phyloP scores from a whole-genome alignment of 2,329 filamentous ascomycete genomes.

The Hymenotorrendiella dingleyae region DNA sequence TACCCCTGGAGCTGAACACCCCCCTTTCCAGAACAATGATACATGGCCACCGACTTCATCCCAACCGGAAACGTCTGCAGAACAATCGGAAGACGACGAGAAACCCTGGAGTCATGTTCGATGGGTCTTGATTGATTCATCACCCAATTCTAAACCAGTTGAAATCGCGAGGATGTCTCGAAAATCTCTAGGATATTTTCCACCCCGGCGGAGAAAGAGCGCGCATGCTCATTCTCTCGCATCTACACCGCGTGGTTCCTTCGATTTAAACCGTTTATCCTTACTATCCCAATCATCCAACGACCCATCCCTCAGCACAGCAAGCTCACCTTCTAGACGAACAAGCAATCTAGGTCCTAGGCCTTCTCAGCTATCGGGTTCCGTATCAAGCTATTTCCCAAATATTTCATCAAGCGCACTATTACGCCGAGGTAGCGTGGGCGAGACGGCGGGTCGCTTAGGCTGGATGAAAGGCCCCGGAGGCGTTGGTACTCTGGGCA shows the following conservation, averaged over 20 bases:
- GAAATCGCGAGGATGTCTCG: constrained; percentile 83
- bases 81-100: constrained; percentile 39
- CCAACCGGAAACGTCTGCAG: constrained; percentile 19
- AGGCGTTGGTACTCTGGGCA: constrained; percentile 76
- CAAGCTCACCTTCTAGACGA: constrained; percentile 21
- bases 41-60: constrained; percentile 23
- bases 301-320: constrained; percentile 17
- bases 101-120: constrained; percentile 82
- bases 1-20: constrained; percentile 37
- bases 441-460: constrained; percentile 37
- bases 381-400: constrained; percentile 27
- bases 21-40: constrained; percentile 20
- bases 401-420: constrained; percentile 11
- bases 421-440: constrained; percentile 27
- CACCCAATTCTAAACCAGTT: constrained; percentile 55
- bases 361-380: constrained; percentile 14
- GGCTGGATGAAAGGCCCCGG: constrained; percentile 76
- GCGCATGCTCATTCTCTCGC: constrained; percentile 57
- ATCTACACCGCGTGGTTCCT: constrained; percentile 49
- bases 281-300: constrained; percentile 16
- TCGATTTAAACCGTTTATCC: constrained; percentile 21
- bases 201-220: constrained; percentile 72
- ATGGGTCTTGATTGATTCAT: constrained; percentile 77
- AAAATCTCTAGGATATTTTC: constrained; percentile 82
- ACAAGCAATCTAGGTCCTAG: constrained; percentile 21